Conservation (phyloP, 2,329 filamentous ascomycete genomes). For the Hymenoscyphus fructigenus region DNA sequence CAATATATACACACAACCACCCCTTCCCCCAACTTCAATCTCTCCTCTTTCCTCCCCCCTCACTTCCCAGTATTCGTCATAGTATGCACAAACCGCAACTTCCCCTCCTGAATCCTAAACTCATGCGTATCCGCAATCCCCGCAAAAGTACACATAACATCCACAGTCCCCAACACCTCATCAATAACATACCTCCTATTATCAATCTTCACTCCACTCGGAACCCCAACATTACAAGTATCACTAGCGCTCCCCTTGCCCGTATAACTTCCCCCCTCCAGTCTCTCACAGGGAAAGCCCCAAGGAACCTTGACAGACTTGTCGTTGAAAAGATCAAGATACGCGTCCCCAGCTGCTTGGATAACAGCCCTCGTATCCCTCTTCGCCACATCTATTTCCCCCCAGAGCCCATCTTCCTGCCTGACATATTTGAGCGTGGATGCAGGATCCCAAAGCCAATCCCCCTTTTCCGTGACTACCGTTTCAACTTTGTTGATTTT, state of each 20-base stretch:
- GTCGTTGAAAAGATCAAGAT: slow-evolving; percentile 20
- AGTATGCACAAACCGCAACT: slow-evolving; percentile 24
- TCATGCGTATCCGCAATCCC: slow-evolving; percentile 21
- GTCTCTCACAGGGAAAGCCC: slow-evolving; percentile 16
- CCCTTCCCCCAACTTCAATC: not conserved
- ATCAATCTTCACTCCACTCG: slow-evolving; percentile 9
- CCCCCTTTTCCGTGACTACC: slow-evolving; percentile 16
- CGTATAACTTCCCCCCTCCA: slow-evolving; percentile 23
- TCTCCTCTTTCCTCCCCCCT: not conserved
- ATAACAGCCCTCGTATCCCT: slow-evolving; percentile 17
- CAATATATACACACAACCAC: not conserved
- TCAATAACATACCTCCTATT: slow-evolving; percentile 23
- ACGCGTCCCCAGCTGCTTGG: slow-evolving; percentile 20
- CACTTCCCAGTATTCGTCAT: slow-evolving; percentile 12
- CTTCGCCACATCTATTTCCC: slow-evolving; percentile 11
- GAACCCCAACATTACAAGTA: slow-evolving; percentile 18
- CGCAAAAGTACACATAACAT: slow-evolving; percentile 20
- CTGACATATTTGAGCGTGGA: slow-evolving; percentile 14
- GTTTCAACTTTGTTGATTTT: slow-evolving; percentile 16
- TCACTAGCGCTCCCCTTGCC: slow-evolving; percentile 8
- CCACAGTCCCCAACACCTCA: slow-evolving; percentile 18
- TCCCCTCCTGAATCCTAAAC: slow-evolving; percentile 19
- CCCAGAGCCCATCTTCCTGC: slow-evolving; percentile 13
- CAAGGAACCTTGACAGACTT: slow-evolving; percentile 15
- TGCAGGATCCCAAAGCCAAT: slow-evolving; percentile 23